Conservation (phyloP, 257 asterid species). For the Solanum corneliomulleri region DNA sequence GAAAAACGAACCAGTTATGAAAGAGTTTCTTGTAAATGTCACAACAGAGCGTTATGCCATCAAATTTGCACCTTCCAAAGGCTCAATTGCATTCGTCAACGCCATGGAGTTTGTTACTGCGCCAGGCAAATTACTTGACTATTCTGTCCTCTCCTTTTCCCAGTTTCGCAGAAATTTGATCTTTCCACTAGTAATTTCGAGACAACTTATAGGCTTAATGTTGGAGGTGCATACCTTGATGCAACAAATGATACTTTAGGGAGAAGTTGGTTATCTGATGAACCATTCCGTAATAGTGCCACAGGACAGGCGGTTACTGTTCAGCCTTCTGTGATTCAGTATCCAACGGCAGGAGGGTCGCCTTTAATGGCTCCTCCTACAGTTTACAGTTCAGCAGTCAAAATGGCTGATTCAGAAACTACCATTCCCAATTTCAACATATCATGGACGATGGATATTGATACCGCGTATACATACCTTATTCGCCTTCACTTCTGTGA, state of each 20-base stretch:
- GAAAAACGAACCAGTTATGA: slow-evolving; percentile 1
- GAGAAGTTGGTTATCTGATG: slow-evolving; percentile 39
- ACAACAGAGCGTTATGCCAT: slow-evolving; percentile 31
- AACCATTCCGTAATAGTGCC: slow-evolving; percentile 31
- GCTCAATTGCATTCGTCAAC: slow-evolving; percentile 33
- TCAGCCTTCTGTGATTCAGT: slow-evolving; percentile 35
- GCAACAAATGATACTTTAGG: slow-evolving; percentile 28
- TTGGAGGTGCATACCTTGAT: slow-evolving; percentile 34
- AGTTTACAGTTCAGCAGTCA: slow-evolving; percentile 68
- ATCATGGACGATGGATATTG: slow-evolving; percentile 62
- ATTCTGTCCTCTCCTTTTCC: slow-evolving; percentile 29
- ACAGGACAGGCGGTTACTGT: slow-evolving; percentile 31
- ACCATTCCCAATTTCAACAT: slow-evolving; percentile 57
- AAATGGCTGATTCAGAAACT: slow-evolving; percentile 64
- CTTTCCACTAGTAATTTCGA: slow-evolving; percentile 22
- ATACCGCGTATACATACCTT: slow-evolving; percentile 49
- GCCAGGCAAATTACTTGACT: slow-evolving; percentile 31
- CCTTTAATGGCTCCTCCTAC: slow-evolving; percentile 72
- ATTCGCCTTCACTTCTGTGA: slow-evolving; percentile 82
- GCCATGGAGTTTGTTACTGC: slow-evolving; percentile 56
- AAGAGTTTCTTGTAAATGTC: slow-evolving; percentile 45
- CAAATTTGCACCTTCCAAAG: slow-evolving; percentile 22
- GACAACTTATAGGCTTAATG: slow-evolving; percentile 32
- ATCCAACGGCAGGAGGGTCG: slow-evolving; percentile 61
- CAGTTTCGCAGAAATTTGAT: slow-evolving; percentile 26